Conservation (phyloP, 176 grass and related monocot species). For the Triticum dicoccoides region DNA sequence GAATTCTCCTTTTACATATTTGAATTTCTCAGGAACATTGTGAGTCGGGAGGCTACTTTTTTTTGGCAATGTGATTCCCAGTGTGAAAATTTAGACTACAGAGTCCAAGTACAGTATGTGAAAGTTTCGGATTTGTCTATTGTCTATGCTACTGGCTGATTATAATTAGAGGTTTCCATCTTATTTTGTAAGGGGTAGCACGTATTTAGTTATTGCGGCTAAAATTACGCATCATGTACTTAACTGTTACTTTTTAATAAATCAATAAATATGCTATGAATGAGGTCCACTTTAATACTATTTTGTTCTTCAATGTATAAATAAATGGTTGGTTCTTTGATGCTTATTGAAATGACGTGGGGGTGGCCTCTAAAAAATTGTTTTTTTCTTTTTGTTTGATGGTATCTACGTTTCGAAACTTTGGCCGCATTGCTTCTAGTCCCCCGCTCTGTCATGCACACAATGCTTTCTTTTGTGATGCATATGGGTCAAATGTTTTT, state of each 20-base stretch:
- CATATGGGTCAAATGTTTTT: background rate
- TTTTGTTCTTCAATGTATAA: background rate
- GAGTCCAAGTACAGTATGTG: background rate
- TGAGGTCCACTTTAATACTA: background rate
- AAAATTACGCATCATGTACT: background rate
- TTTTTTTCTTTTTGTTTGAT: background rate
- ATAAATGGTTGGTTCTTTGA: background rate
- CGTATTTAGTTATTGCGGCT: background rate
- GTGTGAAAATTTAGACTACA: too few relatives aligned
- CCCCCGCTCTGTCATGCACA: background rate
- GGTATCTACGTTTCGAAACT: conserved; percentile 13
- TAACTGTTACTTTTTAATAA: background rate
- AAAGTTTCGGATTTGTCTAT: background rate
- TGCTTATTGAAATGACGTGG: background rate
- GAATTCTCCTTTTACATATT: conserved; percentile 5
- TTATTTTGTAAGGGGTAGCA: background rate
- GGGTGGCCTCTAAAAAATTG: background rate
- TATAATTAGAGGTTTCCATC: background rate
- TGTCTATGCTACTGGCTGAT: background rate
- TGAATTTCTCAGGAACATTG: conserved; percentile 17
- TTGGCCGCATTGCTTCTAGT: background rate
- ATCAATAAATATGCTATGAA: background rate
- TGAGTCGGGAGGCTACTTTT: background rate
- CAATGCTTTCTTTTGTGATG: background rate
- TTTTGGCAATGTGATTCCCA: background rate